Percentiles rank a stretch among this genome's conserved stretches.
Evolutionary conservation across 2,329 filamentous ascomycete species (phyloP).

Genomic region (Paramyrothecium roridum): DNA sequence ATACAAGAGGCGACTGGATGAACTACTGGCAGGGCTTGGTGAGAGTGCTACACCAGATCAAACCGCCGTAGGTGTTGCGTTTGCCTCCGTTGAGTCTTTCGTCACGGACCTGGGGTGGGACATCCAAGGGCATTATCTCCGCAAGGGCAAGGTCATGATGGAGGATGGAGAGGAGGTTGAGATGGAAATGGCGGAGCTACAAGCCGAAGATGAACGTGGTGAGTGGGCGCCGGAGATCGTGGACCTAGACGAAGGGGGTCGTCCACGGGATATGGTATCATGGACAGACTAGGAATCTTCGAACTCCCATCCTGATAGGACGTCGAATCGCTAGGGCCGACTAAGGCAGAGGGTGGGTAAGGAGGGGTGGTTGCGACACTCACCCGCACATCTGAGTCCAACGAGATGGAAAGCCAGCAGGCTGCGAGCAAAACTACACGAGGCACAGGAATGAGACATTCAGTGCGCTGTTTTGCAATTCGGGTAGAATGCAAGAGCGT

Average conservation of each 20-base stretch:
- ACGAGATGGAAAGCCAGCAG: neutral
- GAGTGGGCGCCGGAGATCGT: slow-evolving; percentile 53
- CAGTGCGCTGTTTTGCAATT: too few species aligned
- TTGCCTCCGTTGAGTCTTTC: slow-evolving; percentile 31
- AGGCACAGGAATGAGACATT: neutral
- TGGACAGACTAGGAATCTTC: slow-evolving; percentile 32
- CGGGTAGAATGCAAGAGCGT: too few species aligned
- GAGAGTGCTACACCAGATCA: slow-evolving; percentile 33
- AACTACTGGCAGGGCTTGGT: slow-evolving; percentile 36
- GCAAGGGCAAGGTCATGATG: slow-evolving; percentile 45
- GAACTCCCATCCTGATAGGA: neutral
- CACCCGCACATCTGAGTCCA: neutral
- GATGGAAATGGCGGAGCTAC: slow-evolving; percentile 45
- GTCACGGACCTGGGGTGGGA: slow-evolving; percentile 52
- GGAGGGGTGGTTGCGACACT: neutral
- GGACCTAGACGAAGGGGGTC: slow-evolving; percentile 48
- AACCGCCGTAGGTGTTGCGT: slow-evolving; percentile 42
- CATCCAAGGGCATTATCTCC: slow-evolving; percentile 45
- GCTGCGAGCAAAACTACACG: neutral
- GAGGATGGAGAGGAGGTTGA: slow-evolving; percentile 51
- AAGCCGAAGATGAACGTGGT: slow-evolving; percentile 51
- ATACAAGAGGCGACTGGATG: slow-evolving; percentile 53
- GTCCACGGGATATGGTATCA: slow-evolving; percentile 48
- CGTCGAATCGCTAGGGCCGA: neutral
- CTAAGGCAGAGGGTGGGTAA: neutral